Base-by-base conservation (phyloP, 345 rosid genomes). In the Eucalyptus curtisii region DNA sequence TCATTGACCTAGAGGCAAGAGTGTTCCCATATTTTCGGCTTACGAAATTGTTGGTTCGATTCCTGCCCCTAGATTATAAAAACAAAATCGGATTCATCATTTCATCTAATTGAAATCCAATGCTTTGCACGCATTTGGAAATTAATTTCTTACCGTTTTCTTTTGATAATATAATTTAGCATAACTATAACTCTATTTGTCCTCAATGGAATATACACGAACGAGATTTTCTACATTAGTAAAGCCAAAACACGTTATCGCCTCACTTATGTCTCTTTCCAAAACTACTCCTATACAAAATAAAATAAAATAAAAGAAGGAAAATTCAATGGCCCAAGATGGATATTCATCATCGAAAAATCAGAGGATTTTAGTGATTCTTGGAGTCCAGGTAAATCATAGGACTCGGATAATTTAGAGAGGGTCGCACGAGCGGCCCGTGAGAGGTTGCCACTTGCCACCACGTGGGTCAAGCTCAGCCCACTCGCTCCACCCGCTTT, bases 271-370 rank as follows among this genome's bases (percentile, higher is more conserved):
- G 37, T n/a, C 30, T 55, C 61, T 55, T 55, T 55, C 13, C 6
- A 55, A 55, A 55, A 55, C 61, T 1, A 8, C 30, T 55, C 27
- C 30, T 55, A 33, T 2, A 17, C 11, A 68, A 66, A 8, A 31
- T 3, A 10, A 2, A 14, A 5, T 9, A 24, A 10, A 2, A 14
- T 14, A 4, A 9, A 17, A 2, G 11, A 3, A 1, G 7, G 10
- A 33, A 71, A 71, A 9, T 33, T 71, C 7, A 10, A 33, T 33
- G 81, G 80, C 80, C 25, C 7, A 1, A 33, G 24, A 33, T 17
- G 4, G 13, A 33, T 9, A 17, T 0, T 71, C 42, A 33, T 3
- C 44, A 27, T 61, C 15, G 61, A 61, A 30, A 61, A 61, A 27
- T 27, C 30, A 12, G 0, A n/a, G 76, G 76, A 4, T 64, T n/a